Conservation (phyloP, 805 yeast species). For the Candida montana region DNA sequence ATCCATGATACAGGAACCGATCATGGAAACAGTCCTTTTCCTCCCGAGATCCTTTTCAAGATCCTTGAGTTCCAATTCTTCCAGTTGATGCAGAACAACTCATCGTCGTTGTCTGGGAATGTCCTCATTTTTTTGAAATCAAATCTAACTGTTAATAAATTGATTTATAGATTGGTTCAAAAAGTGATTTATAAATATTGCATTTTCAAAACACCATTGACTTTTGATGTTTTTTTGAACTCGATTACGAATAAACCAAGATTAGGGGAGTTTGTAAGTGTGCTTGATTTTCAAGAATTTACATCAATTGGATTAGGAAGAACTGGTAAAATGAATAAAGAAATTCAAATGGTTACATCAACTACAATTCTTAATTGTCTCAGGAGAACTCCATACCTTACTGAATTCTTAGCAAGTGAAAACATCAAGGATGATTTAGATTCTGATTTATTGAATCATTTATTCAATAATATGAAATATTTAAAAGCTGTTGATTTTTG, state of each 20-base stretch:
- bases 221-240: constrained; percentile 65
- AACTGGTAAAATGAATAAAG: constrained; percentile 84
- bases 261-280: constrained; percentile 59
- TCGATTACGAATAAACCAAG: constrained; percentile 42
- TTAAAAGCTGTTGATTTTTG: constrained; percentile 79
- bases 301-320: constrained; percentile 88
- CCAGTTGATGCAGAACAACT: constrained; percentile 44
- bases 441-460: constrained; percentile 43
- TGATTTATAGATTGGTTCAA: constrained; percentile 51
- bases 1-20: constrained; percentile 1
- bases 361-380: constrained; percentile 63
- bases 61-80: constrained; percentile 50
- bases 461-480: constrained; percentile 49
- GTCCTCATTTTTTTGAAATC: constrained; percentile 46
- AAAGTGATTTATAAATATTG: constrained; percentile 62
- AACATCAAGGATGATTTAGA: constrained; percentile 81
- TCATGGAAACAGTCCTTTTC: constrained; percentile 27
- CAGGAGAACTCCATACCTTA: constrained; percentile 55
- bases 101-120: constrained; percentile 46
- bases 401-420: constrained; percentile 80
- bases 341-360: constrained; percentile 84
- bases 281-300: constrained; percentile 82
- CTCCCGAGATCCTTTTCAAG: constrained; percentile 50
- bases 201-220: constrained; percentile 71
- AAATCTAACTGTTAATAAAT: constrained; percentile 49